These are phyloP conservation scores for Xerophyta viscosa DNA, from an alignment of 106 monocot genomes.

Conservation along the genomic window DNA sequence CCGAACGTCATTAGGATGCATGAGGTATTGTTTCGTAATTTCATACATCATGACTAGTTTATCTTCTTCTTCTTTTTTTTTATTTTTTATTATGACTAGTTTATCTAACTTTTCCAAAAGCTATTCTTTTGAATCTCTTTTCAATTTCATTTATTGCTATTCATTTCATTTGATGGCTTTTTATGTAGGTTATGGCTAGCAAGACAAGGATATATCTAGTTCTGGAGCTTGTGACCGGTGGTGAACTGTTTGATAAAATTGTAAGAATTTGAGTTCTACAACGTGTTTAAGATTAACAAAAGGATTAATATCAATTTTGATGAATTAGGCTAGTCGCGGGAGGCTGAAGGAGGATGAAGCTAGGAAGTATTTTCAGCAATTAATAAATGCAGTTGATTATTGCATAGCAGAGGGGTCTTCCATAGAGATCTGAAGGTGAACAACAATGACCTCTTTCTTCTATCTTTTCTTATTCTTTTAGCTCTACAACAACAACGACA, in stretches of 20 bases:
- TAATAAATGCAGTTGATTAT: constrained; percentile 90
- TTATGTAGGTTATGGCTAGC: constrained; percentile 87
- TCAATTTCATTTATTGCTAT: too few relatives aligned
- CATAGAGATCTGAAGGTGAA: constrained; percentile 89
- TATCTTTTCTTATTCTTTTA: not conserved
- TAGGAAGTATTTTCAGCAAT: constrained; percentile 89
- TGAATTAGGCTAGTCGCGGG: constrained; percentile 47
- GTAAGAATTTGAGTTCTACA: constrained; percentile 29
- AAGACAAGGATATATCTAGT: constrained; percentile 90
- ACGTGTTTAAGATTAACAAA: not conserved
- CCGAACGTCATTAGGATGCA: constrained; percentile 72
- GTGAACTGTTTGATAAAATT: constrained; percentile 93
- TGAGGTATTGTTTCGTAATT: constrained; percentile 53
- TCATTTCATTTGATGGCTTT: not conserved
- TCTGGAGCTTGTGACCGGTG: constrained; percentile 78
- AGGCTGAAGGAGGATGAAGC: constrained; percentile 89
- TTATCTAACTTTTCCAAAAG: too few relatives aligned
- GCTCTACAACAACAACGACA: too few relatives aligned
- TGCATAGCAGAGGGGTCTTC: constrained; percentile 95
- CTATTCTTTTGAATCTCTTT: too few relatives aligned
- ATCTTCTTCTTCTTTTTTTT: too few relatives aligned
- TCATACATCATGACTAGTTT: too few relatives aligned
- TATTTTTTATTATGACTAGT: too few relatives aligned
- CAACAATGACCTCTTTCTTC: not conserved
- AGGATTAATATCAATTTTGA: not conserved